Base-by-base conservation (phyloP, 495 filamentous ascomycete species). In the Penicillium salamii region DNA sequence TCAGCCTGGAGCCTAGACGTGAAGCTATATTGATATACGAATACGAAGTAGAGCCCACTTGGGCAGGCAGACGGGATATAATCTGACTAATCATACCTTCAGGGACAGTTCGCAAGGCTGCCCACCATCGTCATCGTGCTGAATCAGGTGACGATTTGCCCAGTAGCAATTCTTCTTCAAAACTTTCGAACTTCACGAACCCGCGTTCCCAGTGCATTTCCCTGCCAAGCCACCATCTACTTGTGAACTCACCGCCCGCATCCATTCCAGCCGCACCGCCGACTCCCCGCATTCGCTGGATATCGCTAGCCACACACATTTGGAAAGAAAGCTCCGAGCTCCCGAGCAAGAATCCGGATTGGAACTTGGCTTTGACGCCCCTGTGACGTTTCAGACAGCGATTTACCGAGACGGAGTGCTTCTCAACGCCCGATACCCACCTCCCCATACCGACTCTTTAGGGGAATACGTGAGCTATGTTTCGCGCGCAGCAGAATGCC, bases 401-500 rank as follows among this genome's bases (percentile, higher is more conserved):
- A 53, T 13, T 42, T 15, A 11, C 38, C 26, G 19, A 39, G 26
- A 24, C 54, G 29, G n/a, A 63, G 19, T 42, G 49, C 50, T 57
- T n/a, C n/a, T n/a, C n/a, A n/a, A n/a, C n/a, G 46, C 51, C 50
- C 42, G 45, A 63, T 39, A 42, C 18, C 42, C 53, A 45, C 28
- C 24, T 36, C 18, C 18, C 39, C 20, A 23, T 19, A 18, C 28
- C 24, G 24, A 21, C 19, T 23, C 34, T 17, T 35, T 50, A 36
- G 38, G 50, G 45, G 32, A 17, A 47, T 24, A 46, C 29, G 51
- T 12, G 47, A 35, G 57, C 43, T 26, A 91, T 91, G 87, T 91
- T 91, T 72, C 84, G 87, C 66, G 79, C 84, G 28, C 88, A 89
- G 68, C 80, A 83, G 62, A 91, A 90, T 69, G 78, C 80, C 21